Base-by-base conservation (phyloP, 352 stramenopile species). In the Globisporangium paroecandrum region DNA sequence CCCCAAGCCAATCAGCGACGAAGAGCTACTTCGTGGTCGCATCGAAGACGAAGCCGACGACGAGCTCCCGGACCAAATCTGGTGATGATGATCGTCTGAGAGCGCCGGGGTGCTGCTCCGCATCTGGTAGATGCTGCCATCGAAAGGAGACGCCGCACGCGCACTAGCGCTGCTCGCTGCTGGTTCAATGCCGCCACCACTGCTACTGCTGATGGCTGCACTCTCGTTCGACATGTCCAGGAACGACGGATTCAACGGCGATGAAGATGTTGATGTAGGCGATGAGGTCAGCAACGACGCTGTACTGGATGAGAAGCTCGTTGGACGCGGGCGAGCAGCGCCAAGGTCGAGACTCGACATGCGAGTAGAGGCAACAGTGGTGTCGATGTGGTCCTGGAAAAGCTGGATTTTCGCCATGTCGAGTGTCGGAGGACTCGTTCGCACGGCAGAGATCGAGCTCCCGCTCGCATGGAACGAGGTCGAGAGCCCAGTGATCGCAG, bases 291-390 rank as follows among this genome's bases (percentile, higher is more conserved):
- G 54, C 64, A 87, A 70, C 20, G 81, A 83, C 66, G 82, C 81
- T 15, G 69, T 81, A 73, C 69, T 87, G 4, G 83, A 88, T 20
- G 81, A 91, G 43, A 83, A 87, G 68, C 85, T 92, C 65, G 88
- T 87, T 9, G 46, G 56, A 13, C 32, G 56, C 25, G 32, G 53
- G 12, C 51, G 9, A 24, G 18, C 18, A 29, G 6, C 61, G 1
- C 56, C 56, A 18, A 47, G 29, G n/a, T 61, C 56, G 20, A 61
- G 56, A 62, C n/a, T 41, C 22, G 43, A 6, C 43, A 51, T 54
- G 62, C 51, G 38, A 20, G 25, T 18, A 15, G 56, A 32, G 51
- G 36, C 5, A 32, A 25, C 56, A 10, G 69, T 57, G 20, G 64
- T 65, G 13, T 78, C 80, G 27, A 90, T 61, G 55, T 74, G 76